A percentile compares a stretch with the other conserved stretches of the same genome.
Evolutionary conservation across 805 yeast genomes (phyloP).

Genomic region (Spathaspora girioi): DNA sequence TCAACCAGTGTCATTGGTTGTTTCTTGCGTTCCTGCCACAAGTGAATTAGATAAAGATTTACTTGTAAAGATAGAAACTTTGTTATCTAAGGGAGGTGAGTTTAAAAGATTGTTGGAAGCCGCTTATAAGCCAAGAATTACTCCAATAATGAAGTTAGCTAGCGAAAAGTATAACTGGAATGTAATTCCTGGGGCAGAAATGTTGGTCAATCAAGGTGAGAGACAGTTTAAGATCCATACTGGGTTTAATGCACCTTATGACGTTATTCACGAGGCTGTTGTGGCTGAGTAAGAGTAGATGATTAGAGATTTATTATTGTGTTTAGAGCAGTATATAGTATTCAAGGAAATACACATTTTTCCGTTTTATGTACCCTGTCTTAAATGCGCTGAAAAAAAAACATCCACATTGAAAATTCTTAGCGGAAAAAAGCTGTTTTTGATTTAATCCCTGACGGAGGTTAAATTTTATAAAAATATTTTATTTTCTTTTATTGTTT

Average conservation of each 20-base stretch:
- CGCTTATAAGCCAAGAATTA: slow-evolving; percentile 85
- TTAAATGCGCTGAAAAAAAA: too few species aligned
- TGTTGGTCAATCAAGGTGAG: slow-evolving; percentile 91
- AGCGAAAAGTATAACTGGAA: slow-evolving; percentile 60
- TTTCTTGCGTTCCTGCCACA: slow-evolving; percentile 84
- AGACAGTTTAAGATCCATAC: slow-evolving; percentile 82
- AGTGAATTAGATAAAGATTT: slow-evolving; percentile 57
- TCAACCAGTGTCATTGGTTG: slow-evolving; percentile 55
- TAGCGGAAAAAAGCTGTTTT: too few species aligned
- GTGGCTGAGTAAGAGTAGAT: slow-evolving; percentile 13
- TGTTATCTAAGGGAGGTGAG: slow-evolving; percentile 44
- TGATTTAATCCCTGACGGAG: too few species aligned
- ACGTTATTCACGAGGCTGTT: slow-evolving; percentile 61
- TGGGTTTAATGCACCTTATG: slow-evolving; percentile 60
- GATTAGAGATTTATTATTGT: too few species aligned
- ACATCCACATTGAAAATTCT: too few species aligned
- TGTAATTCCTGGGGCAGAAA: slow-evolving; percentile 86
- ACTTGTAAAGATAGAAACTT: slow-evolving; percentile 43
- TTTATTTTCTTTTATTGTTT: too few species aligned
- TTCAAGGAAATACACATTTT: background rate
- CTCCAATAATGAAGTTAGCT: slow-evolving; percentile 84
- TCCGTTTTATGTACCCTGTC: too few species aligned
- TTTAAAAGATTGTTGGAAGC: slow-evolving; percentile 73
- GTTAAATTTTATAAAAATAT: too few species aligned
- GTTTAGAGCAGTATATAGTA: too few species aligned